phyloP scores from a whole-genome alignment of 345 rosid genomes.

The Linum usitatissimum region DNA sequence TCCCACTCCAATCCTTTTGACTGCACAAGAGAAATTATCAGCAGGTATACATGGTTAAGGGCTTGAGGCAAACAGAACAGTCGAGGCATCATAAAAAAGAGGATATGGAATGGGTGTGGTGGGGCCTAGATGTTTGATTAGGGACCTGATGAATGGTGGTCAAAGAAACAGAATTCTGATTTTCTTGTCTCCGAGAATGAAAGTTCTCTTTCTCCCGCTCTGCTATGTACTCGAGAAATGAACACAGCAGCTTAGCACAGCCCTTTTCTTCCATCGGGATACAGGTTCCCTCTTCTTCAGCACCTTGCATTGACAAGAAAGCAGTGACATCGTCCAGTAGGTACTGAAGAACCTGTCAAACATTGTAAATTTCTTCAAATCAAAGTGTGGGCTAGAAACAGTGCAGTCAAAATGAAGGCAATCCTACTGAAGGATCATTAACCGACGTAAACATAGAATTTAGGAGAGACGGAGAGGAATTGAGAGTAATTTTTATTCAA shows the following conservation, averaged over 20 bases:
- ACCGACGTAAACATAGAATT: background rate
- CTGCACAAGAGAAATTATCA: constrained; percentile 35
- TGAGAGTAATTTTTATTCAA: no score
- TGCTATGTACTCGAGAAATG: constrained; percentile 48
- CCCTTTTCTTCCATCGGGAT: constrained; percentile 37
- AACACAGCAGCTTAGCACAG: constrained; percentile 38
- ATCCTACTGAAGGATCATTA: background rate
- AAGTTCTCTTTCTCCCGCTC: constrained; percentile 74
- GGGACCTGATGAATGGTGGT: constrained; percentile 95
- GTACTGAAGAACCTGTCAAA: constrained; percentile 73
- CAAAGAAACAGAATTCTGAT: constrained; percentile 72
- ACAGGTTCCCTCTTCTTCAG: constrained; percentile 24
- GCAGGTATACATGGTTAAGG: constrained; percentile 7
- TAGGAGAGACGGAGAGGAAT: no score
- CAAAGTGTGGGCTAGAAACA: background rate
- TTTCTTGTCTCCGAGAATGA: constrained; percentile 53
- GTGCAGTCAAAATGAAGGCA: background rate
- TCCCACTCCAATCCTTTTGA: constrained; percentile 99
- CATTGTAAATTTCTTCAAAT: constrained; percentile 4
- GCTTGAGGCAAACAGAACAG: background rate
- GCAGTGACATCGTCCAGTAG: constrained; percentile 77
- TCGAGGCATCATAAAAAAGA: background rate
- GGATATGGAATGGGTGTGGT: background rate
- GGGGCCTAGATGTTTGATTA: constrained; percentile 3
- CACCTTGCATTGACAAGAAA: constrained; percentile 45